Conservation (phyloP, 768 basidiomycete species). For the Leccinum boreale region DNA sequence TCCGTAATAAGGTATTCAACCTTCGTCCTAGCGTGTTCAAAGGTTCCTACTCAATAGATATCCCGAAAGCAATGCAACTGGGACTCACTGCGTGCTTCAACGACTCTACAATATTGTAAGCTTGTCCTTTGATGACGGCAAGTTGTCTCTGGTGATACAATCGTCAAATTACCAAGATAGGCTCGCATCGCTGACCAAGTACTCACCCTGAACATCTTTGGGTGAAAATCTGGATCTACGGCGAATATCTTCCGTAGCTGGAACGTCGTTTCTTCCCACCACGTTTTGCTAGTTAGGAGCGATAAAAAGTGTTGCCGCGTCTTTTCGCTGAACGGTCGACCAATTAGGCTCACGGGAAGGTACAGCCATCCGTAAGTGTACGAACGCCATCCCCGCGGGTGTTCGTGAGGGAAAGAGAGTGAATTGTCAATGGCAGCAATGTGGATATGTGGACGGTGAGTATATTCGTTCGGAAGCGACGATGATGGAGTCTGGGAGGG, state of each 20-base stretch:
- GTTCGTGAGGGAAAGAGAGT: constrained; percentile 87
- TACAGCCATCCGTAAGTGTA: constrained; percentile 90
- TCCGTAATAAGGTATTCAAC: constrained; percentile 34
- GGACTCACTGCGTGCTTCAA: constrained; percentile 66
- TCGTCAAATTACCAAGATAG: constrained; percentile 5
- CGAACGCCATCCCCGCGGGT: constrained; percentile 75
- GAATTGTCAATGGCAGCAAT: constrained; percentile 95
- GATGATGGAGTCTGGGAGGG: constrained; percentile 35
- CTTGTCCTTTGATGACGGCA: constrained; percentile 92
- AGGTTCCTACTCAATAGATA: constrained; percentile 2
- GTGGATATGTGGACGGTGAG: constrained; percentile 75
- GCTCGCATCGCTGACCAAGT: background rate
- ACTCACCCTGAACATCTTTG: constrained; percentile 81
- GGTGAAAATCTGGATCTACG: constrained; percentile 83
- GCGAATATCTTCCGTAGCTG: constrained; percentile 75
- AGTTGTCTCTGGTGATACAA: constrained; percentile 62
- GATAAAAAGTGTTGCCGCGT: constrained; percentile 82
- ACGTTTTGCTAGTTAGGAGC: constrained; percentile 73
- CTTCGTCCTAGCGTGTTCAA: constrained; percentile 62
- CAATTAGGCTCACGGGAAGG: constrained; percentile 81
- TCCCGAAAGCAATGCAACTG: background rate
- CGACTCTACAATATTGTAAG: constrained; percentile 86
- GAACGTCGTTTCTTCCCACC: constrained; percentile 89
- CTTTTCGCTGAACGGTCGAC: constrained; percentile 79
- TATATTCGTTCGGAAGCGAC: constrained; percentile 40